phyloP scores from a whole-genome alignment of 352 stramenopile species.

The Pelagophyceae sp. region DNA sequence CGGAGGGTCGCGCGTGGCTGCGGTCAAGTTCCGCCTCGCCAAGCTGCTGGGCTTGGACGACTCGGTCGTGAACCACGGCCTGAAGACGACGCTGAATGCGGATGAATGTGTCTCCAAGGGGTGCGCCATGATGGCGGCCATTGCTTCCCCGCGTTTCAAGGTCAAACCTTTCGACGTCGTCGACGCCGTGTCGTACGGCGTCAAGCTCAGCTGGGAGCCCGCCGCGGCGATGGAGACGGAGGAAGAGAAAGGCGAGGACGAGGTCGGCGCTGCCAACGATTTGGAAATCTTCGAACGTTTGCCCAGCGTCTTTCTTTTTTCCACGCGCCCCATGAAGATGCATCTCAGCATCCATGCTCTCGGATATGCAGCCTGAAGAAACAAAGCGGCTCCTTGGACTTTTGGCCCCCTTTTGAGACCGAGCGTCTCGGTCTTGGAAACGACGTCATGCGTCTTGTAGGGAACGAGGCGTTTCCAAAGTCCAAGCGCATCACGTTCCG shows the following conservation, averaged over 20 bases:
- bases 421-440: too few species aligned
- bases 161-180: slow-evolving; percentile 71
- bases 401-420: too few species aligned
- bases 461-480: slow-evolving; percentile 90
- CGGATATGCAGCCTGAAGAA: too few species aligned
- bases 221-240: slow-evolving; percentile 48
- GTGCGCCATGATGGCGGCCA: slow-evolving; percentile 93
- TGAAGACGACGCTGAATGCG: slow-evolving; percentile 97
- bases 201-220: slow-evolving; percentile 82
- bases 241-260: slow-evolving; percentile 72
- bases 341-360: too few species aligned
- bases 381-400: too few species aligned
- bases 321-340: too few species aligned
- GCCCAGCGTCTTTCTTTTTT: too few species aligned
- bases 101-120: slow-evolving; percentile 94
- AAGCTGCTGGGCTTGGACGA: slow-evolving; percentile 80
- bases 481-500: slow-evolving; percentile 91
- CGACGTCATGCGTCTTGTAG: too few species aligned
- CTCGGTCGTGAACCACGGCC: slow-evolving; percentile 83
- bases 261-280: slow-evolving; percentile 64
- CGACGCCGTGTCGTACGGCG: slow-evolving; percentile 67
- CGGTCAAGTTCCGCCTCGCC: slow-evolving; percentile 83
- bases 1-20: slow-evolving; percentile 84
- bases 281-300: slow-evolving; percentile 89
- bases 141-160: slow-evolving; percentile 96